Conservation (phyloP, 2,329 filamentous ascomycete species). For the Cladophialophora carrionii region DNA sequence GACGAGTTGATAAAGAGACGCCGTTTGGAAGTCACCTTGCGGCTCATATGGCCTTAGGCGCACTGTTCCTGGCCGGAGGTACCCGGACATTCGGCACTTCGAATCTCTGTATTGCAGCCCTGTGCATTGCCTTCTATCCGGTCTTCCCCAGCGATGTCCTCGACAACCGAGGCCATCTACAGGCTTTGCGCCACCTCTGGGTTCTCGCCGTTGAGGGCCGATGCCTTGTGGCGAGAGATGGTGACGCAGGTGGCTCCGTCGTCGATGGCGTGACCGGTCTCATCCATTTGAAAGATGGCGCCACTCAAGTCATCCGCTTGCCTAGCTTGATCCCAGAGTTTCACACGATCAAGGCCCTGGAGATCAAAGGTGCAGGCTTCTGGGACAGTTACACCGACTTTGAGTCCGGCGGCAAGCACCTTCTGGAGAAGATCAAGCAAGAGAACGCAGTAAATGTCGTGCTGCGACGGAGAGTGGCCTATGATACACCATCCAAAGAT, state of each 20-base stretch:
- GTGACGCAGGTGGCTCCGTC: conserved; percentile 79
- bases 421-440: conserved; percentile 34
- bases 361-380: conserved; percentile 60
- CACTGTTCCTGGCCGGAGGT: conserved; percentile 88
- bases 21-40: conserved; percentile 94
- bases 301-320: conserved; percentile 48
- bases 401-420: conserved; percentile 41
- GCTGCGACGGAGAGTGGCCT: conserved; percentile 70
- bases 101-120: conserved; percentile 79
- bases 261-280: conserved; percentile 66
- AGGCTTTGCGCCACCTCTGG: conserved; percentile 97
- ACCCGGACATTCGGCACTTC: conserved; percentile 90
- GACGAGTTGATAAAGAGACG: conserved; percentile 78
- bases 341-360: conserved; percentile 45
- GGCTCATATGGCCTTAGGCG: conserved; percentile 85
- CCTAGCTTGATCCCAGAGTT: conserved; percentile 61
- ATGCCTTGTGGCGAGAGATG: conserved; percentile 84
- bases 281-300: conserved; percentile 60
- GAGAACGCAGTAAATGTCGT: conserved; percentile 66
- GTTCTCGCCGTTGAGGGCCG: conserved; percentile 87
- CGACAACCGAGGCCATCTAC: conserved; percentile 91
- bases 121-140: conserved; percentile 92
- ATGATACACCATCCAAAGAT: conserved; percentile 60
- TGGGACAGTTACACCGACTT: conserved; percentile 85
- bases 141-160: conserved; percentile 86